phyloP scores from a whole-genome alignment of 768 basidiomycete species.

The Fomitopsis pulvina region DNA sequence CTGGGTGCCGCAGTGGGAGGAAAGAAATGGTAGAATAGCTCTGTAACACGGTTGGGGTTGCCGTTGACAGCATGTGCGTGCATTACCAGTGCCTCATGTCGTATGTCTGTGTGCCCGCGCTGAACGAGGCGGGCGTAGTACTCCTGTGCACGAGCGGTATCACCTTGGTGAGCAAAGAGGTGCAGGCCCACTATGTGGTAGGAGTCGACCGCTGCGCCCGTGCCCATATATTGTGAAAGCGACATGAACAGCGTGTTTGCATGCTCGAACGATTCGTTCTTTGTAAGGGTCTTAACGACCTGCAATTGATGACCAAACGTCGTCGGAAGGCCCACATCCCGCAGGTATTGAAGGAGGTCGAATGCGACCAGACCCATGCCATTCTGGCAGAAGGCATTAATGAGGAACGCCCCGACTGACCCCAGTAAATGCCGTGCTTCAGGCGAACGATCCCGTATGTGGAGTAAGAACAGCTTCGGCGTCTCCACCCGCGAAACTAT shows the following conservation, averaged over 20 bases:
- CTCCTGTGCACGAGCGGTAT: constrained; percentile 35
- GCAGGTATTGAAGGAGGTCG: constrained; percentile 36
- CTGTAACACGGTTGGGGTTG: constrained; percentile 32
- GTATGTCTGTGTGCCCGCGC: constrained; percentile 18
- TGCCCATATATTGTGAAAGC: constrained; percentile 13
- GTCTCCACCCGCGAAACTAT: constrained; percentile 27
- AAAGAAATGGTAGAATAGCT: constrained; percentile 52
- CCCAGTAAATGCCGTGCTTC: constrained; percentile 22
- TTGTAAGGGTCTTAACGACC: constrained; percentile 39
- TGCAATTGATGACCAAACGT: constrained; percentile 23
- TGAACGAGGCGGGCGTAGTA: constrained; percentile 34
- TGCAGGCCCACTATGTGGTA: constrained; percentile 42
- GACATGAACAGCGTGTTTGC: constrained; percentile 40
- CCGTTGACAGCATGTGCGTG: constrained; percentile 48
- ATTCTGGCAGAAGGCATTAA: constrained; percentile 31
- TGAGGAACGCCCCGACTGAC: constrained; percentile 33
- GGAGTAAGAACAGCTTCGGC: constrained; percentile 22
- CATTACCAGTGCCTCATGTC: constrained; percentile 41
- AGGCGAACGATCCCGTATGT: constrained; percentile 18
- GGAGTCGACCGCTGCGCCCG: constrained; percentile 2
- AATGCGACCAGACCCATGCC: constrained; percentile 30
- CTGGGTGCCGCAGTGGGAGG: constrained; percentile 10
- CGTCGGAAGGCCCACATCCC: constrained; percentile 27
- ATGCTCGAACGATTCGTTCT: constrained; percentile 28
- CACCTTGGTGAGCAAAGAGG: constrained; percentile 47